Conservation (phyloP, 148 eudicot species). For the Camellia lanceoleosa region DNA sequence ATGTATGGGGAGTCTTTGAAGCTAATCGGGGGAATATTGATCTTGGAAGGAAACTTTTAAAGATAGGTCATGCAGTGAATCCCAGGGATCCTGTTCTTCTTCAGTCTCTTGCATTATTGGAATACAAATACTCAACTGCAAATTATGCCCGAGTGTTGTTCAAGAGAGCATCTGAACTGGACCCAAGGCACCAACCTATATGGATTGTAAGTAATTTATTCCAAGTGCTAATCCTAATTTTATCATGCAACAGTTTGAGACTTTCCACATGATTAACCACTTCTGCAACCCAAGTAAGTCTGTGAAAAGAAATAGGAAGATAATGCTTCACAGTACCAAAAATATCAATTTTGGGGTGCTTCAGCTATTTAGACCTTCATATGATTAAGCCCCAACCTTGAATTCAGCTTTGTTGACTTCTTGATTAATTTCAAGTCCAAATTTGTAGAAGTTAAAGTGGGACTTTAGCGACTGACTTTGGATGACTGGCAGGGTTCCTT, state of each 20-base stretch:
- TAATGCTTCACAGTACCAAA: too few relatives aligned
- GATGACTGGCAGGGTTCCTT: too few relatives aligned
- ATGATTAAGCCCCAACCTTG: background rate
- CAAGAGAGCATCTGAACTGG: slow-evolving; percentile 73
- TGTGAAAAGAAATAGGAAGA: too few relatives aligned
- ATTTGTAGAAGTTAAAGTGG: background rate
- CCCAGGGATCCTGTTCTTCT: slow-evolving; percentile 97
- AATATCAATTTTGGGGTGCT: too few relatives aligned
- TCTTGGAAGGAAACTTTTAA: slow-evolving; percentile 67
- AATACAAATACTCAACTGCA: slow-evolving; percentile 70
- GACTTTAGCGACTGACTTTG: too few relatives aligned
- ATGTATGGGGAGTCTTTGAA: slow-evolving; percentile 95
- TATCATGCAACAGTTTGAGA: too few relatives aligned
- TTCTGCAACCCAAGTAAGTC: too few relatives aligned
- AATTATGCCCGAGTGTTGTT: slow-evolving; percentile 75
- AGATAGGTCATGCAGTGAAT: slow-evolving; percentile 83
- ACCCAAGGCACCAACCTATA: slow-evolving; percentile 88
- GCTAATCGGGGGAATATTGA: slow-evolving; percentile 63
- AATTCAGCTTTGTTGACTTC: background rate
- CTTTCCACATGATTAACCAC: too few relatives aligned
- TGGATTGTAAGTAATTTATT: slow-evolving; percentile 69
- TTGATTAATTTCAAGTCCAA: slow-evolving; percentile 1
- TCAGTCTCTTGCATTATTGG: slow-evolving; percentile 84
- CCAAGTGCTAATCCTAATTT: too few relatives aligned
- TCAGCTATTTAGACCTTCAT: background rate